A percentile compares a stretch with the other conserved stretches of the same genome.
phyloP scores from a whole-genome alignment of 2,329 filamentous ascomycete genomes.

The Pyrenochaeta sp. region DNA sequence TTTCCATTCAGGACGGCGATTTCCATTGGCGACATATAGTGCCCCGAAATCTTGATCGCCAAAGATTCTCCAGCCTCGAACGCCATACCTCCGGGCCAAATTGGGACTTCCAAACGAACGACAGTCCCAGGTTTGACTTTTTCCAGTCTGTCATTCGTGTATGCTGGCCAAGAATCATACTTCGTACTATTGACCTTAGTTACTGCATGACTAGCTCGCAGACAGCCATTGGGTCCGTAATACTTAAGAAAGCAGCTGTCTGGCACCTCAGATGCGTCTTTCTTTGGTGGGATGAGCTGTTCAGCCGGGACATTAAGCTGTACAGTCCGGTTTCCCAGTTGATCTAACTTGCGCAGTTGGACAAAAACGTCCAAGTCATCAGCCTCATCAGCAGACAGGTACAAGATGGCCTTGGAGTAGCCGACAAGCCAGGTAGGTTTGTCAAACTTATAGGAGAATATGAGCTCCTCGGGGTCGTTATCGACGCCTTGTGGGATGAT shows the following conservation, averaged over 20 bases:
- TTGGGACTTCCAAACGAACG: neutral
- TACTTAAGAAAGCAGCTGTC: neutral
- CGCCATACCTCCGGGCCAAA: slow-evolving; percentile 1
- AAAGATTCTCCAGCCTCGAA: neutral
- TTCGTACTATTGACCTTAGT: neutral
- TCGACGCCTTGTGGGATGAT: neutral
- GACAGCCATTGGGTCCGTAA: neutral
- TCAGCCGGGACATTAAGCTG: neutral
- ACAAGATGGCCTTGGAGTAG: neutral
- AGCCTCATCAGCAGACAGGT: neutral
- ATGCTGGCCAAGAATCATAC: neutral
- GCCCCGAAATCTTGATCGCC: too few species aligned
- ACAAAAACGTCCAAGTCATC: neutral
- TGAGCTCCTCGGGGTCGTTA: neutral
- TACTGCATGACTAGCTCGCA: neutral
- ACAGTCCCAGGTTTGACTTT: neutral
- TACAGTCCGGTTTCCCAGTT: neutral
- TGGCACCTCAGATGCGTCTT: neutral
- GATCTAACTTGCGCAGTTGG: neutral
- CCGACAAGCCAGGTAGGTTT: neutral
- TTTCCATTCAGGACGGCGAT: too few species aligned
- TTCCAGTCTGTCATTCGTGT: neutral
- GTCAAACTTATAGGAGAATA: neutral
- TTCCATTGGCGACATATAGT: too few species aligned
- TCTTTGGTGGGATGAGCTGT: neutral